These are phyloP conservation scores for Trichoderma koningii DNA, from an alignment of 2,329 filamentous ascomycete species.

Conservation along the genomic window DNA sequence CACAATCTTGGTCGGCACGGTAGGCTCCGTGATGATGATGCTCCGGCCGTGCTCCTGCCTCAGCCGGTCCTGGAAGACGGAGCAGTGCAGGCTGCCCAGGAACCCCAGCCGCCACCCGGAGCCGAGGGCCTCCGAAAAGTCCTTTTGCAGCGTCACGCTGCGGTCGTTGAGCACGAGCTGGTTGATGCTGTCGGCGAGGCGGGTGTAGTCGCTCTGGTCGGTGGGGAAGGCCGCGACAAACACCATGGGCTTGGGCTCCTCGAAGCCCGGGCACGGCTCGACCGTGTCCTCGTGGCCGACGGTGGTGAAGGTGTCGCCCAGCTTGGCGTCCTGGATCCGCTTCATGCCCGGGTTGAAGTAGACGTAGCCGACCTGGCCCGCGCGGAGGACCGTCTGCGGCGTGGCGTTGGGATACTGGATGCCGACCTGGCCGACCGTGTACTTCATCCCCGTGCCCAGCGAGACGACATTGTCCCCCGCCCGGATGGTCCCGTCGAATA, in stretches of 20 bases:
- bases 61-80: conserved; percentile 95
- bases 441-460: conserved; percentile 84
- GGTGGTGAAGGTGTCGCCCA: conserved; percentile 91
- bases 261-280: conserved; percentile 84
- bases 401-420: conserved; percentile 93
- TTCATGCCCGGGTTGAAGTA: conserved; percentile 99
- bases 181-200: conserved; percentile 89
- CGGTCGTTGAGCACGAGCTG: conserved; percentile 94
- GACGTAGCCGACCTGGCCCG: conserved; percentile 94
- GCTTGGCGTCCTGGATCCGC: conserved; percentile 88
- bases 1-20: conserved; percentile 85
- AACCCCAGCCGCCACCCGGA: conserved; percentile 95
- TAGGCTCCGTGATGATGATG: conserved; percentile 95
- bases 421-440: conserved; percentile 92
- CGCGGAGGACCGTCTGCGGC: conserved; percentile 75
- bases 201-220: conserved; percentile 82
- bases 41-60: conserved; percentile 91
- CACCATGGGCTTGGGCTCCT: conserved; percentile 98
- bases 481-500: conserved; percentile 84
- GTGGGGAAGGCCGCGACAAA: conserved; percentile 97
- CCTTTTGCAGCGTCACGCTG: conserved; percentile 90
- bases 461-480: conserved; percentile 86
- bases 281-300: conserved; percentile 75
- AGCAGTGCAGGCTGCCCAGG: conserved; percentile 94
- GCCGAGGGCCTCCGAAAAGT: conserved; percentile 89